Base-by-base conservation (phyloP, 495 filamentous ascomycete species). In the Daldinia caldariorum region DNA sequence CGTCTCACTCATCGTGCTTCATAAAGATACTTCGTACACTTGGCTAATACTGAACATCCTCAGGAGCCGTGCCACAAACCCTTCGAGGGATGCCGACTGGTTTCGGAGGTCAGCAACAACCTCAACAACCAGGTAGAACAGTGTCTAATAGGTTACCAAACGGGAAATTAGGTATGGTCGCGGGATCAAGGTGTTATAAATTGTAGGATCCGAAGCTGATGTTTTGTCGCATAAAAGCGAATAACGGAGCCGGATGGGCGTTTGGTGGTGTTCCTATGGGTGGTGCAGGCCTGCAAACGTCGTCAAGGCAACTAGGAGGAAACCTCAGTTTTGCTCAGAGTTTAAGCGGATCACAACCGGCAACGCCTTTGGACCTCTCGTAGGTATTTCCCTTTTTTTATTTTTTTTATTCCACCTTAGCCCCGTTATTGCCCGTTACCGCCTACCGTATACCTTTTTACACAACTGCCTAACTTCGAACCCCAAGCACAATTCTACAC, bases 311-410 rank as follows among this genome's bases (percentile, higher is more conserved):
- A 88, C 88, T 81, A 79, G 90, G 80, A 80, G 89, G 82, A 79
- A 87, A 81, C 84, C 84, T 78, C 81, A 94, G 89, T 71, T 96
- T 95, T 79, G 92, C 92, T 61, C 92, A 94, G 77, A 92, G 90
- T 74, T 83, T 95, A 71, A 88, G 88, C 64, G 90, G 87, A 13
- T 92, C 91, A 13, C 92, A 95, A 75, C 86, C 91, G 54, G 82
- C 87, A 45, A 89, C 91, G 53, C 88, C 91, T 41, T 77, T 95
- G 66, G 92, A 95, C 79, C 82, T 90, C 34, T 92, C 91, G 92
- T 94, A 87, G 89, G 92, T 92, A 26, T 60, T 64, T 63, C n/a
- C n/a, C n/a, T n/a, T n/a, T n/a, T n/a, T n/a, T n/a, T n/a, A n/a
- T 61, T 64, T 32, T 64, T 66, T 70, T 29, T 29, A 7, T 63